These are phyloP conservation scores for Cordyceps sp. DNA, from an alignment of 2,329 filamentous ascomycete species.

Conservation along the genomic window DNA sequence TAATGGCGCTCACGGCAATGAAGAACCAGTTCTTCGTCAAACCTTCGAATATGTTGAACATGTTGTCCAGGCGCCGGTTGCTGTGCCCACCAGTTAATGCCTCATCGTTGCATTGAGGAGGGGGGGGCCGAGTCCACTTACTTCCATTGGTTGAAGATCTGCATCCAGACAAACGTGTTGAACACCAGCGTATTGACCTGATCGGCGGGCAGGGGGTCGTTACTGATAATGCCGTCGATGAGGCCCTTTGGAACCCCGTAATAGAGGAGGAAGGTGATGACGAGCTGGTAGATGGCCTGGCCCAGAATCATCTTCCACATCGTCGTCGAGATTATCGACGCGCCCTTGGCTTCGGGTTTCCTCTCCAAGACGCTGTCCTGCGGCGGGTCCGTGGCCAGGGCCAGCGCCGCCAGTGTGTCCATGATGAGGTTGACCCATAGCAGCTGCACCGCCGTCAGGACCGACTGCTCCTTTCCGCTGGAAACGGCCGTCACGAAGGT, in stretches of 20 bases:
- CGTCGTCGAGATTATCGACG: conserved; percentile 59
- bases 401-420: conserved; percentile 85
- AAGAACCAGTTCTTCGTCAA: conserved; percentile 79
- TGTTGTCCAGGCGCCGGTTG: conserved; percentile 86
- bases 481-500: conserved; percentile 80
- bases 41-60: conserved; percentile 90
- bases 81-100: conserved; percentile 15
- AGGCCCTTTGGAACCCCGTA: conserved; percentile 42
- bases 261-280: conserved; percentile 64
- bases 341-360: conserved; percentile 43
- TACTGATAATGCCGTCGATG: conserved; percentile 25
- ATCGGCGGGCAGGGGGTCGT: conserved; percentile 19
- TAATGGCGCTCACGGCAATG: conserved; percentile 66
- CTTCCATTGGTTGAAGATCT: conserved; percentile 98
- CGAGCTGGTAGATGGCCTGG: conserved; percentile 78
- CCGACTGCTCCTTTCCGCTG: conserved; percentile 50
- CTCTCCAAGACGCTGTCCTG: conserved; percentile 65
- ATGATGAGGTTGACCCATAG: conserved; percentile 97
- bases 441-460: conserved; percentile 77
- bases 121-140: conserved; percentile 25
- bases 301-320: conserved; percentile 99
- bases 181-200: conserved; percentile 74
- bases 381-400: conserved; percentile 80
- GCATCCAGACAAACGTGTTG: conserved; percentile 99
- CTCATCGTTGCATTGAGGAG: not conserved